Conservation (phyloP, 345 rosid genomes). For the Eucalyptus sp. region DNA sequence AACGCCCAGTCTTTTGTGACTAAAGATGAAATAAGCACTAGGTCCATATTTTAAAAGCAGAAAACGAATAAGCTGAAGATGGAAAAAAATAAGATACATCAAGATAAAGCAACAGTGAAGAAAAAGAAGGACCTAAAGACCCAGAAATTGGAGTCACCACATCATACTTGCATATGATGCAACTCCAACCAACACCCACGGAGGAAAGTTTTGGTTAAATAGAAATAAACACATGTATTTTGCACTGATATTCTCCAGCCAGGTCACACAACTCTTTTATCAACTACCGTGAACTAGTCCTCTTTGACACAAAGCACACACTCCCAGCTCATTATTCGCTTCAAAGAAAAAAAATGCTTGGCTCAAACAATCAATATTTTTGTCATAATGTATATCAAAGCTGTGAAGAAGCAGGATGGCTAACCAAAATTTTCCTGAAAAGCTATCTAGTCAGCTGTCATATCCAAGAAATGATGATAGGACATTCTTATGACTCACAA, state of each 20-base stretch:
- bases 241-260: neutral
- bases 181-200: neutral
- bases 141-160: neutral
- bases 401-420: neutral
- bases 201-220: neutral
- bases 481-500: neutral
- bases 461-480: neutral
- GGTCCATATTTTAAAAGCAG: neutral
- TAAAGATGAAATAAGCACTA: neutral
- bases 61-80: neutral
- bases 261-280: neutral
- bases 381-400: neutral
- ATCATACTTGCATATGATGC: neutral
- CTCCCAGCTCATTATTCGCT: neutral
- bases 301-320: neutral
- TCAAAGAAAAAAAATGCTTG: neutral
- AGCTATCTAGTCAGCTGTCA: neutral
- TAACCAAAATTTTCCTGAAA: neutral
- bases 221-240: neutral
- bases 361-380: neutral
- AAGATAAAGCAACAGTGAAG: neutral
- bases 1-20: neutral
- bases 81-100: neutral
- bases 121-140: neutral
- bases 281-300: neutral